Evolutionary conservation across 805 yeast genomes (phyloP).

Genomic region (Wickerhamiella spandovensis): DNA sequence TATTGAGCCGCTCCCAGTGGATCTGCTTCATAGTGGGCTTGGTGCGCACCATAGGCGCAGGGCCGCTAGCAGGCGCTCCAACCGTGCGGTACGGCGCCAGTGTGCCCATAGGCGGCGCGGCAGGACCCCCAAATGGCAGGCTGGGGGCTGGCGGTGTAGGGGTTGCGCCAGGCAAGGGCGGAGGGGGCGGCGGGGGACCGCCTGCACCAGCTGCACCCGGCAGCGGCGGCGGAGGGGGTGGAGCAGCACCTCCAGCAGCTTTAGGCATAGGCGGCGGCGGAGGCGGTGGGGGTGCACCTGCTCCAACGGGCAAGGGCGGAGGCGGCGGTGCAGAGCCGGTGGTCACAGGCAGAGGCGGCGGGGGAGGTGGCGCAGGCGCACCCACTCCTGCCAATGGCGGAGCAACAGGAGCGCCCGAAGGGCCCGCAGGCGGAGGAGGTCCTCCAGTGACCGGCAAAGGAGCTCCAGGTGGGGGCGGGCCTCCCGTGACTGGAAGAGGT

Average conservation of each 20-base stretch:
- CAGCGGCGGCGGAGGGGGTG: conserved; percentile 25
- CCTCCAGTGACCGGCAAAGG: too few relatives aligned
- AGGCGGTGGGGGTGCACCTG: conserved; percentile 20
- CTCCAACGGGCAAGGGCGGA: conserved; percentile 9
- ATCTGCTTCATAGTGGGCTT: conserved; percentile 74
- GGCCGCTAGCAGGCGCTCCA: conserved; percentile 9
- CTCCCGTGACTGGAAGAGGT: too few relatives aligned
- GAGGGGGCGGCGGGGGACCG: conserved; percentile 16
- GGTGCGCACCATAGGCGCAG: conserved; percentile 38
- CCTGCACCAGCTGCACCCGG: conserved; percentile 16
- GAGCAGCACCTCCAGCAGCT: conserved; percentile 8
- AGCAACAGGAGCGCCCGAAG: too few relatives aligned
- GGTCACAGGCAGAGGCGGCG: conserved; percentile 16
- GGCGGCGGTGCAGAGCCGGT: conserved; percentile 17
- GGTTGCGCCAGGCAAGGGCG: conserved; percentile 18
- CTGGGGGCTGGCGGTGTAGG: conserved; percentile 25
- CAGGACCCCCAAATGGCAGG: conserved; percentile 15
- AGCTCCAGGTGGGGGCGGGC: not conserved
- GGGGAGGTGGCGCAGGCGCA: conserved; percentile 18
- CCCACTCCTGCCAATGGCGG: not conserved
- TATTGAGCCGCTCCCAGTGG: conserved; percentile 92
- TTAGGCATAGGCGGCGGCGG: conserved; percentile 13
- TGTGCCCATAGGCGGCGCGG: not conserved
- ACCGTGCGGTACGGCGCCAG: not conserved
- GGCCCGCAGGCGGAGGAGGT: too few relatives aligned